Evolutionary conservation across 257 asterid species (phyloP).

Genomic region (Striga asiatica): DNA sequence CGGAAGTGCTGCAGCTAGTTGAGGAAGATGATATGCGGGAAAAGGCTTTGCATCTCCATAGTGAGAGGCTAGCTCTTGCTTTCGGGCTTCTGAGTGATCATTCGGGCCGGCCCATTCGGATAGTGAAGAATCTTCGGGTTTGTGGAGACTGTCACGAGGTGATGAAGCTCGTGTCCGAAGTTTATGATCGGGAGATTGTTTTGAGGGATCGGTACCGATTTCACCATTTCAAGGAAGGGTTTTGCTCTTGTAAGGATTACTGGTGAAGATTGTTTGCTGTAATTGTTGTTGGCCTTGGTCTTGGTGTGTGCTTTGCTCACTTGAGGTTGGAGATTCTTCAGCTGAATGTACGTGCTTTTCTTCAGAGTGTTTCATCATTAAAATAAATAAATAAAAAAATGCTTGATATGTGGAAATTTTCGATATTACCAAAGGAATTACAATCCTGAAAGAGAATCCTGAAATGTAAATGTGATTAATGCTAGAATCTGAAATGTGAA

Average conservation of each 20-base stretch:
- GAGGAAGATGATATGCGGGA: conserved; percentile 72
- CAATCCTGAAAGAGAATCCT: too few species aligned
- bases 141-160: conserved; percentile 63
- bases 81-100: conserved; percentile 42
- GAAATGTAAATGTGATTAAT: too few species aligned
- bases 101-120: conserved; percentile 47
- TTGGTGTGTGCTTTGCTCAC: neutral
- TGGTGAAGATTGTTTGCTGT: conserved; percentile 41
- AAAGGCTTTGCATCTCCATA: conserved; percentile 51
- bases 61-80: conserved; percentile 73
- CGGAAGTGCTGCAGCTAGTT: conserved; percentile 51
- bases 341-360: neutral
- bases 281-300: too few species aligned
- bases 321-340: neutral
- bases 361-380: neutral
- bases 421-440: too few species aligned
- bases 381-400: too few species aligned
- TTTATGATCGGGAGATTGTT: conserved; percentile 55
- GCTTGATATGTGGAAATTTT: too few species aligned
- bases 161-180: conserved; percentile 50
- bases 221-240: conserved; percentile 61
- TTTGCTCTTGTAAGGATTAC: conserved; percentile 59
- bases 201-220: conserved; percentile 69
- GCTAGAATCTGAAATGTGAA: too few species aligned
- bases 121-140: conserved; percentile 69